Percentiles rank a stretch among this genome's conserved stretches.
phyloP scores from a whole-genome alignment of 2,329 filamentous ascomycete species.

The Anthostomella pinea region DNA sequence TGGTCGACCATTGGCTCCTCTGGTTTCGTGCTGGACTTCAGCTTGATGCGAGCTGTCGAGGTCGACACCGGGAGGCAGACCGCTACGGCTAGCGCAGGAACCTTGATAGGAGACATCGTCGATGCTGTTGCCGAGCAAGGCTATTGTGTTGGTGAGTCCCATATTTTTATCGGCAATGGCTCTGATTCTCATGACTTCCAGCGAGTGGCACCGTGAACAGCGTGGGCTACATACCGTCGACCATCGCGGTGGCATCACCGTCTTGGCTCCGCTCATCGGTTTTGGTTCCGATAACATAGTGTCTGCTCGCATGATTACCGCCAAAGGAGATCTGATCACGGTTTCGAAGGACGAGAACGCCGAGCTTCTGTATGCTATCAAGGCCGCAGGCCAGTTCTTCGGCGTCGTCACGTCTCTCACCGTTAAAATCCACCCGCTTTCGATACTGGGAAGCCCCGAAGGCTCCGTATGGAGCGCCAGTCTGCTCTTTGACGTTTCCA shows the following conservation, averaged over 20 bases:
- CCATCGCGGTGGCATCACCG: constrained; percentile 14
- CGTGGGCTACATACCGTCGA: constrained; percentile 27
- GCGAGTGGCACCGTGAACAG: too few species aligned
- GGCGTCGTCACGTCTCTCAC: constrained; percentile 32
- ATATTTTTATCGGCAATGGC: constrained; percentile 28
- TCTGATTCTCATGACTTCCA: too few species aligned
- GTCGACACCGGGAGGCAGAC: constrained; percentile 35
- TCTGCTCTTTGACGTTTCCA: too few species aligned
- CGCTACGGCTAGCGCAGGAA: too few species aligned
- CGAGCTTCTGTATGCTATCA: constrained; percentile 32
- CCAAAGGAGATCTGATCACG: constrained; percentile 27
- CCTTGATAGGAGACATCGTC: too few species aligned
- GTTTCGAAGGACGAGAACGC: constrained; percentile 21
- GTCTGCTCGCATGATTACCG: constrained; percentile 26
- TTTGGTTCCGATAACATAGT: constrained; percentile 26
- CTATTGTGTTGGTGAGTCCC: constrained; percentile 5
- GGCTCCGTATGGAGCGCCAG: constrained; percentile 28
- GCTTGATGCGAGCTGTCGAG: constrained; percentile 4
- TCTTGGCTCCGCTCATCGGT: constrained; percentile 16
- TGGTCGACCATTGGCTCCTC: constrained; percentile 19
- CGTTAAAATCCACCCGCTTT: constrained; percentile 21
- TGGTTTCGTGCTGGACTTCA: constrained; percentile 18
- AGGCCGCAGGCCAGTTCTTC: constrained; percentile 34
- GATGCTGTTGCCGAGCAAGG: too few species aligned
- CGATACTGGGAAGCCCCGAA: constrained; percentile 18